Evolutionary conservation across 345 rosid species (phyloP).

Genomic region (Boechera divaricarpa): DNA sequence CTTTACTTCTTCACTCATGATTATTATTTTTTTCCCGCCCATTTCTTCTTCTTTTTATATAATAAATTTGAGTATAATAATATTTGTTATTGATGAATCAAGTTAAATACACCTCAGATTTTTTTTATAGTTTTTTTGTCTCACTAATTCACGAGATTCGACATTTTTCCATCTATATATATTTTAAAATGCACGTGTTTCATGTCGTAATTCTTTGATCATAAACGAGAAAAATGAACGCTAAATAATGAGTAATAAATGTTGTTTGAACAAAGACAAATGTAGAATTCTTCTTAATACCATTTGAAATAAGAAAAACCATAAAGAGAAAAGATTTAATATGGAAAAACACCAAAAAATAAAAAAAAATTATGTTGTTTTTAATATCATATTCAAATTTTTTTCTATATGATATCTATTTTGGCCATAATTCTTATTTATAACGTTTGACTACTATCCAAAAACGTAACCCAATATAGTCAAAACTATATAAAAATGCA

Average conservation of each 20-base stretch:
- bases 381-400: background rate
- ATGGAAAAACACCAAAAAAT: too few relatives aligned
- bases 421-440: background rate
- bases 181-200: background rate
- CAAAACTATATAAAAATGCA: background rate
- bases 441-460: background rate
- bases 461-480: background rate
- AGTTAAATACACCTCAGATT: background rate
- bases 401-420: background rate
- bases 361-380: too few relatives aligned
- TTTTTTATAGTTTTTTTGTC: background rate
- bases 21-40: background rate
- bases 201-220: background rate
- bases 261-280: background rate
- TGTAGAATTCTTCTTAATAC: background rate
- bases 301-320: background rate
- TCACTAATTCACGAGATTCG: background rate
- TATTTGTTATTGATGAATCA: background rate
- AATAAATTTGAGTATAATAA: background rate
- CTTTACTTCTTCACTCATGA: background rate
- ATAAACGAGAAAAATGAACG: background rate
- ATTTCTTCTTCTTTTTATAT: background rate
- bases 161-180: background rate
- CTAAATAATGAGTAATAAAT: background rate
- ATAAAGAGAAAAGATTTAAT: too few relatives aligned